phyloP scores from a whole-genome alignment of 306 rosid genomes.

The Gynostemma pentaphyllum region DNA sequence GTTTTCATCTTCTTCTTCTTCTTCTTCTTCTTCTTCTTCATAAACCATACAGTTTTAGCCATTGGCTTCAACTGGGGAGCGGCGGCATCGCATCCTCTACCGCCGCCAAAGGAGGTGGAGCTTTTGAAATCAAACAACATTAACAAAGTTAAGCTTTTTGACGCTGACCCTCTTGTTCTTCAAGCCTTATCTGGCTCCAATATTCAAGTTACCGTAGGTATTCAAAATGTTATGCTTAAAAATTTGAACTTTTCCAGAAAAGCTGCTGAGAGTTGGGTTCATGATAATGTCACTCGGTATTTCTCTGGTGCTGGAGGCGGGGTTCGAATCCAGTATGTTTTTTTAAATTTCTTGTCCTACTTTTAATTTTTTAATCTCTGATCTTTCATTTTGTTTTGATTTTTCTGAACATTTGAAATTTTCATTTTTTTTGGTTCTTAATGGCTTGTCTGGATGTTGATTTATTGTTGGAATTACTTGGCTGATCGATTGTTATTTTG shows the following conservation, averaged over 20 bases:
- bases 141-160: constrained; percentile 65
- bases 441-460: too few relatives aligned
- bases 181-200: constrained; percentile 76
- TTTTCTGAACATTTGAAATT: background rate
- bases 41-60: constrained; percentile 18
- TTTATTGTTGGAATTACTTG: too few relatives aligned
- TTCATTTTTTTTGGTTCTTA: too few relatives aligned
- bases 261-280: constrained; percentile 77
- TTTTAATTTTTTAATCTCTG: background rate
- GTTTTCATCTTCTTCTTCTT: constrained; percentile 15
- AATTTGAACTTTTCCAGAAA: constrained; percentile 60
- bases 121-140: constrained; percentile 74
- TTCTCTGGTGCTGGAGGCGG: constrained; percentile 38
- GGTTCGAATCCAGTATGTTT: constrained; percentile 55
- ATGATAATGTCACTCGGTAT: constrained; percentile 86
- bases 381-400: background rate
- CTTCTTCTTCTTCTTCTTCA: constrained; percentile 15
- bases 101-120: constrained; percentile 60
- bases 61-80: constrained; percentile 91
- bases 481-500: too few relatives aligned
- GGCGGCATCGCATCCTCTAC: constrained; percentile 64
- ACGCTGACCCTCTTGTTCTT: constrained; percentile 57
- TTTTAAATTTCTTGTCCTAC: background rate
- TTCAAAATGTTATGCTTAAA: constrained; percentile 60
- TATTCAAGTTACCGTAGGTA: constrained; percentile 60